These are phyloP conservation scores for Debaryomyces nepalensis DNA, from an alignment of 1,139 yeast species.

Conservation along the genomic window DNA sequence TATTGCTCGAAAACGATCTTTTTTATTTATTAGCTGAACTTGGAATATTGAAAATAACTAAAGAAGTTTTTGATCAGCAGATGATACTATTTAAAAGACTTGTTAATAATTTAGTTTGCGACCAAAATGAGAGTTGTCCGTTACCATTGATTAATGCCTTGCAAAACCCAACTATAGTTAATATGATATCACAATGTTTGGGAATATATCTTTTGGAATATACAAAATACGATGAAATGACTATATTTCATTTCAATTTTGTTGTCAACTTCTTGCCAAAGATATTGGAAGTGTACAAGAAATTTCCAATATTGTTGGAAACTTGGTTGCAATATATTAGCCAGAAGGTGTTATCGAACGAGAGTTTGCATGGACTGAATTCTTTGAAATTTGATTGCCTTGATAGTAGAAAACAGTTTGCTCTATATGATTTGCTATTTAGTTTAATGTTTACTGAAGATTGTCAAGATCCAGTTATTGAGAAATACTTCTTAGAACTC, in stretches of 20 bases:
- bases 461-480: constrained; percentile 4
- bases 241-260: constrained; percentile 15
- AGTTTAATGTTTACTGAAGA: constrained; percentile 15
- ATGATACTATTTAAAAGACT: constrained; percentile 20
- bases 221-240: constrained; percentile 14
- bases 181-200: constrained; percentile 14
- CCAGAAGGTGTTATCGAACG: constrained; percentile 6
- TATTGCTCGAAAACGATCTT: constrained; percentile 11
- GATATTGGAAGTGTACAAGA: constrained; percentile 14
- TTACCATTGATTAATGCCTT: constrained; percentile 5
- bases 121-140: constrained; percentile 5
- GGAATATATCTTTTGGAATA: constrained; percentile 17
- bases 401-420: constrained; percentile 11
- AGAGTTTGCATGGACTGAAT: constrained; percentile 6
- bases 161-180: not conserved
- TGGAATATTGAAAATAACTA: constrained; percentile 12
- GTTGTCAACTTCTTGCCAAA: constrained; percentile 15
- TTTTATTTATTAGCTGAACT: constrained; percentile 17
- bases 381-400: constrained; percentile 1
- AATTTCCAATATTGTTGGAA: constrained; percentile 16
- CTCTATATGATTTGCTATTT: constrained; percentile 15
- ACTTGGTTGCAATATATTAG: constrained; percentile 15
- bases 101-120: constrained; percentile 14
- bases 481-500: constrained; percentile 6
- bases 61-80: constrained; percentile 19